phyloP scores from a whole-genome alignment of 805 yeast genomes.

The Saccharomycopsis babjevae region DNA sequence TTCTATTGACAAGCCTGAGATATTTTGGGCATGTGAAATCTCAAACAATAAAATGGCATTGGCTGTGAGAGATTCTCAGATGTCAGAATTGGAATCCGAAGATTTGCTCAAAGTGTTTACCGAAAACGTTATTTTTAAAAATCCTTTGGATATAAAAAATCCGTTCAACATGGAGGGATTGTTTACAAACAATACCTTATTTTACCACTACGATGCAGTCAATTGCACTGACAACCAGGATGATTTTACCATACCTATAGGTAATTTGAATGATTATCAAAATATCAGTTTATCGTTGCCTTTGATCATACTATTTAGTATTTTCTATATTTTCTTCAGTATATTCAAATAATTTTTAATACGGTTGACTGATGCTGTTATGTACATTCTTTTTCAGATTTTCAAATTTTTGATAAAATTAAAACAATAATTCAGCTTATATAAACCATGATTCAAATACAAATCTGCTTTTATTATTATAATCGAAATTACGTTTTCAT shows the following conservation, averaged over 20 bases:
- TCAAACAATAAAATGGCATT: background rate
- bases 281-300: background rate
- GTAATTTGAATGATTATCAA: background rate
- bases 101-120: conserved; percentile 3
- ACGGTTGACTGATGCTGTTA: too few species aligned
- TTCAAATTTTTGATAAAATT: too few species aligned
- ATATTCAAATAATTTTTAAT: background rate
- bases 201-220: conserved; percentile 11
- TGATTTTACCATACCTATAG: conserved; percentile 7
- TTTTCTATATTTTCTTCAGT: background rate
- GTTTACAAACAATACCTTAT: conserved; percentile 18
- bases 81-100: conserved; percentile 3
- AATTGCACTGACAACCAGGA: conserved; percentile 4
- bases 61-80: background rate
- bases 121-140: conserved; percentile 8
- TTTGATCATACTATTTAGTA: background rate
- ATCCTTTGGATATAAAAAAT: conserved; percentile 16
- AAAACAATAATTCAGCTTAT: too few species aligned
- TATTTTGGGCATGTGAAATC: conserved; percentile 18
- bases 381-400: too few species aligned
- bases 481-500: too few species aligned
- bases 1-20: conserved; percentile 13
- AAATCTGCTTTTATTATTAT: too few species aligned
- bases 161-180: conserved; percentile 14
- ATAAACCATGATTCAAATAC: too few species aligned